phyloP scores from a whole-genome alignment of 768 basidiomycete genomes.

The Lentinula detonsa region DNA sequence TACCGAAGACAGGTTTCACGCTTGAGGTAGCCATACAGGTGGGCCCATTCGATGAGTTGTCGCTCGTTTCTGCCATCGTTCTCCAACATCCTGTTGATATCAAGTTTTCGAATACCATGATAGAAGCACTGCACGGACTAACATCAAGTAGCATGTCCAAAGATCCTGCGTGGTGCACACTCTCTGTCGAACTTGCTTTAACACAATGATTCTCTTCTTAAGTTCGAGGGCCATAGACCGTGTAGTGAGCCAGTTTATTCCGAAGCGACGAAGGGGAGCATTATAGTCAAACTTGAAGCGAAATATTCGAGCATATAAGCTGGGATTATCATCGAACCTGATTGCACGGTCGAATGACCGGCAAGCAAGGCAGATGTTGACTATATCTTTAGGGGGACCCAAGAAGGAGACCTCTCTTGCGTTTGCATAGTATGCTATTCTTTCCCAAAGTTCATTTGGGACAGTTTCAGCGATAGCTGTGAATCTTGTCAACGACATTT shows the following conservation, averaged over 20 bases:
- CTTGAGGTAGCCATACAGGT: conserved; percentile 21
- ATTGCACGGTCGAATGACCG: conserved; percentile 28
- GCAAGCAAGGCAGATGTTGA: conserved; percentile 32
- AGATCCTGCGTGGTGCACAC: conserved; percentile 30
- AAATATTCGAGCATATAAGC: conserved; percentile 39
- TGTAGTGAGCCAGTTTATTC: conserved; percentile 28
- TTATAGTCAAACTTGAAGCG: conserved; percentile 35
- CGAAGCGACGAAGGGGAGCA: conserved; percentile 34
- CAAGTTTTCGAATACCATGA: not conserved
- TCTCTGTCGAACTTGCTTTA: conserved; percentile 33
- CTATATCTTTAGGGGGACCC: conserved; percentile 38
- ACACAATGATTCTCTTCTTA: conserved; percentile 30
- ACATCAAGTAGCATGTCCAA: conserved; percentile 52
- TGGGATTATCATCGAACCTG: conserved; percentile 26
- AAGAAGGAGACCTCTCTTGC: conserved; percentile 25
- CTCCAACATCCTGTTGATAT: conserved; percentile 31
- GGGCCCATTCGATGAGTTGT: conserved; percentile 38
- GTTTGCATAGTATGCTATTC: conserved; percentile 35
- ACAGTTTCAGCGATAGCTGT: conserved; percentile 5
- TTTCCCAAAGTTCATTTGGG: conserved; percentile 28
- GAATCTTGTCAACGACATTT: not conserved
- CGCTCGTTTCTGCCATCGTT: conserved; percentile 40
- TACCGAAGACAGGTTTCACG: conserved; percentile 10
- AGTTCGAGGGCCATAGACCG: conserved; percentile 36
- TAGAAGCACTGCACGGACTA: conserved; percentile 5